phyloP scores from a whole-genome alignment of 352 stramenopile species.

The Phytophthora niederhauseri region DNA sequence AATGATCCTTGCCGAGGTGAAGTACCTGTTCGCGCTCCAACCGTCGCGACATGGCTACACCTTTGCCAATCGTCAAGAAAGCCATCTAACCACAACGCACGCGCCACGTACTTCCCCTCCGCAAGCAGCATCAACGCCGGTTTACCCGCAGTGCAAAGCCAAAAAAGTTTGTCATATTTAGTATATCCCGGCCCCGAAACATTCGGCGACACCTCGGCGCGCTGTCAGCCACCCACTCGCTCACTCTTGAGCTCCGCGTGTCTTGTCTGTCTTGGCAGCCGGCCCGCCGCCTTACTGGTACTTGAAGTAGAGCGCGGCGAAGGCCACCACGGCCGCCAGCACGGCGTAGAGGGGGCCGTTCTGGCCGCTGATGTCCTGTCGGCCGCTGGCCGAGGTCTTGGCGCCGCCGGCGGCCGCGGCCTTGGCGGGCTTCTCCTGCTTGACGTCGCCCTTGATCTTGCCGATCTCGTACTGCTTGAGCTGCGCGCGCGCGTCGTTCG shows the following conservation, averaged over 20 bases:
- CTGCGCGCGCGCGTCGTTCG: constrained; percentile 94
- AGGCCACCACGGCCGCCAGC: constrained; percentile 52
- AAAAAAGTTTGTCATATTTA: constrained; percentile 41
- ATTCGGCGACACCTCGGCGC: constrained; percentile 5
- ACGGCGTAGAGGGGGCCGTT: constrained; percentile 62
- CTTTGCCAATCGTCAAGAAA: constrained; percentile 6
- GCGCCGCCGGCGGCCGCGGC: constrained; percentile 10
- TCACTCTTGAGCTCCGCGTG: neutral
- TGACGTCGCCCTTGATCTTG: constrained; percentile 82
- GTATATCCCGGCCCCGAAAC: constrained; percentile 28
- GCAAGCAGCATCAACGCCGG: neutral
- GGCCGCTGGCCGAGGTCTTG: constrained; percentile 43
- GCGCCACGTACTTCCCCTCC: neutral
- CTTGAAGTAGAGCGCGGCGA: constrained; percentile 68
- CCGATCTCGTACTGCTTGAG: constrained; percentile 94
- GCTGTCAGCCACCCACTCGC: constrained; percentile 23
- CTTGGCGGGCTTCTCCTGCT: constrained; percentile 38
- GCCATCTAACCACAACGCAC: neutral
- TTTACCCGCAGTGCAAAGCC: constrained; percentile 18
- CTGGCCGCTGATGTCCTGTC: constrained; percentile 65
- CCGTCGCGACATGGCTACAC: constrained; percentile 5
- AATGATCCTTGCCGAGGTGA: neutral
- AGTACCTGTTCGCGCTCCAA: neutral
- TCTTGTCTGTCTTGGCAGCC: constrained; percentile 2
- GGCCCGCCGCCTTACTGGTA: constrained; percentile 37